Conservation (phyloP, 352 stramenopile species). For the Globisporangium sylvaticum region DNA sequence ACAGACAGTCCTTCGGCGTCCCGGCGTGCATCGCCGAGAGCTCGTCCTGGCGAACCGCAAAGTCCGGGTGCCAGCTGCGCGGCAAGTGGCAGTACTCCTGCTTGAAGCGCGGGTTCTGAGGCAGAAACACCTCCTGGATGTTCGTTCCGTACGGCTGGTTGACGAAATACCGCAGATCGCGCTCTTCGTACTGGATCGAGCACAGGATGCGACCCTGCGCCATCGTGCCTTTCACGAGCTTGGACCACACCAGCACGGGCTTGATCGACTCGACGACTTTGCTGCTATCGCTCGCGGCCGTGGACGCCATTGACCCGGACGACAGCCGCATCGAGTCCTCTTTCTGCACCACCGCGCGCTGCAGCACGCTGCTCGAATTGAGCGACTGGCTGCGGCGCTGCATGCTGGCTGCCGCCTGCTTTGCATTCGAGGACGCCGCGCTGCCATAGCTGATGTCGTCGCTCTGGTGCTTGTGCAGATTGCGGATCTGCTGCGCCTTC, state of each 20-base stretch:
- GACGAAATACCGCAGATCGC: slow-evolving; percentile 56
- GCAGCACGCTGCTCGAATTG: slow-evolving; percentile 28
- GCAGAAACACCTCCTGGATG: slow-evolving; percentile 77
- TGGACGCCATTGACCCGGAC: slow-evolving; percentile 18
- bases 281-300: slow-evolving; percentile 13
- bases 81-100: slow-evolving; percentile 73
- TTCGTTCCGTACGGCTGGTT: slow-evolving; percentile 67
- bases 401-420: slow-evolving; percentile 17
- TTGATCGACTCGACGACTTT: slow-evolving; percentile 29
- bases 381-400: slow-evolving; percentile 33
- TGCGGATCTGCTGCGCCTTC: slow-evolving; percentile 24
- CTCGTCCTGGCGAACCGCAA: slow-evolving; percentile 57
- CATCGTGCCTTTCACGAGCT: slow-evolving; percentile 54
- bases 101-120: slow-evolving; percentile 77
- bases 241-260: slow-evolving; percentile 68
- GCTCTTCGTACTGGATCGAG: slow-evolving; percentile 72
- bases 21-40: slow-evolving; percentile 60
- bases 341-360: slow-evolving; percentile 3
- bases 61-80: slow-evolving; percentile 76
- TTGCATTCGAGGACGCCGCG: neutral
- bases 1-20: slow-evolving; percentile 68
- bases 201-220: slow-evolving; percentile 65
- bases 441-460: slow-evolving; percentile 5
- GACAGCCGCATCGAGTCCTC: slow-evolving; percentile 17
- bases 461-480: slow-evolving; percentile 19